Conservation (phyloP, 129 eudicot genomes). For the Flaveria ramosissima region DNA sequence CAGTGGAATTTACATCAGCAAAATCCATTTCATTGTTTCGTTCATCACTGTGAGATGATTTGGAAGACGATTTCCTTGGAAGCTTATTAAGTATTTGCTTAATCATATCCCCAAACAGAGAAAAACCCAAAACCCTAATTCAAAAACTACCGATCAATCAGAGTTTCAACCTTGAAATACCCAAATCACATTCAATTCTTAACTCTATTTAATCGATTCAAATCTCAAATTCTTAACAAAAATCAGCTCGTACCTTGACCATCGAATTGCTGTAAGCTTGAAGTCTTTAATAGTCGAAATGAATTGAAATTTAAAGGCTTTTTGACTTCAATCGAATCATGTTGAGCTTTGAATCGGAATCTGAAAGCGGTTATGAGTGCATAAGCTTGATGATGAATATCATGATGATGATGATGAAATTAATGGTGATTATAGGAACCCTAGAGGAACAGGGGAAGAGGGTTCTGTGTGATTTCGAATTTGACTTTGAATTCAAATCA, state of each 20-base stretch:
- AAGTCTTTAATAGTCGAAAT: neutral
- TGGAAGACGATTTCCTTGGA: constrained; percentile 72
- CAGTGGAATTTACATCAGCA: constrained; percentile 33
- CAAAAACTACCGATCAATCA: constrained; percentile 20
- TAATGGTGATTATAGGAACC: constrained; percentile 22
- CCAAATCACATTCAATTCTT: constrained; percentile 9
- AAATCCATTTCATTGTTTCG: constrained; percentile 31
- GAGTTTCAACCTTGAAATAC: constrained; percentile 24
- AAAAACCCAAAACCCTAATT: constrained; percentile 11
- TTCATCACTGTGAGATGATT: constrained; percentile 49
- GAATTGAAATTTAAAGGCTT: neutral
- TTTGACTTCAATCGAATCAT: constrained; percentile 15
- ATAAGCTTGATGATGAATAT: neutral
- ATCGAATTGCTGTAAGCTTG: neutral
- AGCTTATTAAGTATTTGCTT: constrained; percentile 69
- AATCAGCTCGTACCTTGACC: constrained; percentile 33
- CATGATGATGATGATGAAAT: neutral
- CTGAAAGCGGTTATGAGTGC: constrained; percentile 1
- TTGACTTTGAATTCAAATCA: constrained; percentile 25
- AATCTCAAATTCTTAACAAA: constrained; percentile 17
- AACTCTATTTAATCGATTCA: neutral
- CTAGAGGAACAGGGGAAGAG: constrained; percentile 24
- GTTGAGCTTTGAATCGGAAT: constrained; percentile 20
- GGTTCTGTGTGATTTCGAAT: constrained; percentile 31
- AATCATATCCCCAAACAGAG: constrained; percentile 44